Base-by-base conservation (phyloP, 768 basidiomycete genomes). In the Mycena pura region DNA sequence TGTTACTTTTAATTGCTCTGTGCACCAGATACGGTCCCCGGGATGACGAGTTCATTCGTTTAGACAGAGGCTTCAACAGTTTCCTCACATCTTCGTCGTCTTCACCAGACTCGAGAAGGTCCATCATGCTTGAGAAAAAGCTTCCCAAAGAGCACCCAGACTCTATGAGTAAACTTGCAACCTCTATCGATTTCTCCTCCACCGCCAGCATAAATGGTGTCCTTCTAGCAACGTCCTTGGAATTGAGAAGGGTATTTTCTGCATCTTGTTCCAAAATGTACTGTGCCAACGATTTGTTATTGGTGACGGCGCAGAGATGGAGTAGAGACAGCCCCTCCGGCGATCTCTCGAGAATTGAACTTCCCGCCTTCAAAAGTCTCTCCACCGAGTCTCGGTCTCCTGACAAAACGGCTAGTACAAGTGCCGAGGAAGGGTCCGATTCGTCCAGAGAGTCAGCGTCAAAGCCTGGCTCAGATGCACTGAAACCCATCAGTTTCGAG, bases 211-310 rank as follows among this genome's bases (percentile, higher is more conserved):
- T 7, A 13, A 38, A 38, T n/a, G 36, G 36, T n/a, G 45, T 46
- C 29, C 45, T 46, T 28, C 25, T 25, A 46, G 17, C n/a, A 5
- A 28, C 45, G 29, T 46, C 45, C 29, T 46, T 46, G 25, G 45
- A 46, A 28, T 46, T 46, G 25, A 46, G 45, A 5, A 46, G 45
- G 45, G 25, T 28, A 28, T 29, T 14, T 15, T 46, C 45, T 28
- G 45, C 29, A 46, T 46, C 45, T 28, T 46, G 45, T n/a, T 46
- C 45, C 45, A 46, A 27, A 46, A 46, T 46, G 28, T 46, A 46
- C 6, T 25, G 9, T 13, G 45, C 45, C 45, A 46, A 46, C 27
- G 21, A 11, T 25, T 28, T 17, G 45, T 46, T 46, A 28, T 46
- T 46, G 45, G 45, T 46, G 25, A 46, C 27, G 15, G 29, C 29